Percentiles rank a stretch among this genome's conserved stretches.
Conservation (phyloP, 2,329 filamentous ascomycete species). For the Metarhizium album region DNA sequence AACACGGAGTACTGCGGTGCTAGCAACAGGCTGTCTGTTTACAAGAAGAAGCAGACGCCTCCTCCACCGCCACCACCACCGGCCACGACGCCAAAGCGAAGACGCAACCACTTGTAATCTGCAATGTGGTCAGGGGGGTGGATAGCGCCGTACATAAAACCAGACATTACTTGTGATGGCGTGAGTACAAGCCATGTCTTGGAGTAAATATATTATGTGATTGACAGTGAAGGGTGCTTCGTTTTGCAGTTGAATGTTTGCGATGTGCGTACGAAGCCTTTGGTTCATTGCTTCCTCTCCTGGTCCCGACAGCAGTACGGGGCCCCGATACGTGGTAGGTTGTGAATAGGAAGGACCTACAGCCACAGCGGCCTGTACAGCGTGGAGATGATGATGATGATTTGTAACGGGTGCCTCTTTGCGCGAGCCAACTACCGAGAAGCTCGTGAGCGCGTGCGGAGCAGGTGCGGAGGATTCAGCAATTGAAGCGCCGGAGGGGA, state of each 20-base stretch:
- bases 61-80: not conserved
- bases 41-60: constrained; percentile 16
- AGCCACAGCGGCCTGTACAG: too few species aligned
- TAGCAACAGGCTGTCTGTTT: constrained; percentile 26
- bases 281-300: too few species aligned
- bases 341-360: too few species aligned
- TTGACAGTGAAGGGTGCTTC: not conserved
- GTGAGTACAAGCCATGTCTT: not conserved
- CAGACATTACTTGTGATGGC: not conserved
- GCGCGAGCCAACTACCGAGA: too few species aligned
- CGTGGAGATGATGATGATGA: too few species aligned
- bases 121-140: not conserved
- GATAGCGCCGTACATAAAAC: not conserved
- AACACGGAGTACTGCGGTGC: constrained; percentile 28
- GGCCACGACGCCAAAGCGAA: not conserved
- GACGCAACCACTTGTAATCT: not conserved
- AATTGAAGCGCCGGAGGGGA: too few species aligned
- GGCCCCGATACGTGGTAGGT: too few species aligned
- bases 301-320: too few species aligned
- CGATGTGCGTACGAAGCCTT: too few species aligned
- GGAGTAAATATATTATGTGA: not conserved
- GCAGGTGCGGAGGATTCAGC: too few species aligned
- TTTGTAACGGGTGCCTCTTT: too few species aligned
- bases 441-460: too few species aligned
- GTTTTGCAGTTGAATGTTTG: not conserved